phyloP scores from a whole-genome alignment of 163 green algal species.

The Coccomyxa subellipsoidea region DNA sequence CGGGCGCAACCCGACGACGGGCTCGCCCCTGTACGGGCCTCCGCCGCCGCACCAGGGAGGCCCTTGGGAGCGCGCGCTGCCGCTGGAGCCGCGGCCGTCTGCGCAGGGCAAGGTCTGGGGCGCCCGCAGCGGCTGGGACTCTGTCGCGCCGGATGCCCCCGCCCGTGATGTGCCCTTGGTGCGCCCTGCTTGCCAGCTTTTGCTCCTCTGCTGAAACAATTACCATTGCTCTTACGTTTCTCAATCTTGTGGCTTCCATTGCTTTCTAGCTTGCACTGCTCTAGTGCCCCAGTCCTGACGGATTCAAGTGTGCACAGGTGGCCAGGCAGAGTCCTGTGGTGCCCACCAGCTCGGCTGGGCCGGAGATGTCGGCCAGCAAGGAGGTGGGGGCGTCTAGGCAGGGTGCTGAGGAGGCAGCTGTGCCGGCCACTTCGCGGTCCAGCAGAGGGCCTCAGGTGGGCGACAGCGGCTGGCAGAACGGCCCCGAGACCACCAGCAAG shows the following conservation, averaged over 20 bases:
- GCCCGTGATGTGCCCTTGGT: not conserved
- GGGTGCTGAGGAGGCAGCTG: not conserved
- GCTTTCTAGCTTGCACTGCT: too few relatives aligned
- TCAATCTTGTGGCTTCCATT: not conserved
- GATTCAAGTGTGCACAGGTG: too few relatives aligned
- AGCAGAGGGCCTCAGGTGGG: not conserved
- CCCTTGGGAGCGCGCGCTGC: not conserved
- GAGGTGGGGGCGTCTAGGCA: not conserved
- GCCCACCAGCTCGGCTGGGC: not conserved
- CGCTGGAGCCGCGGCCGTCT: not conserved
- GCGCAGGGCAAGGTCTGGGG: not conserved
- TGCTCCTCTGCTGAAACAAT: too few relatives aligned
- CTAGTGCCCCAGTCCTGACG: too few relatives aligned
- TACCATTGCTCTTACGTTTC: too few relatives aligned
- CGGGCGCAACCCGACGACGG: not conserved
- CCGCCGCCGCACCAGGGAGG: not conserved
- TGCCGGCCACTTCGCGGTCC: not conserved
- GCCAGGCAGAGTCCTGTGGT: not conserved
- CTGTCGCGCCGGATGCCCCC: not conserved
- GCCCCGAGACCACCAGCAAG: not conserved
- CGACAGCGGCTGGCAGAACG: not conserved
- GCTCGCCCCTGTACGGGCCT: not conserved
- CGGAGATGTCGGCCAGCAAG: not conserved
- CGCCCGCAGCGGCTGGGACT: not conserved
- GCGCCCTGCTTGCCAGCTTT: not conserved